Evolutionary conservation across 768 basidiomycete genomes (phyloP).

Genomic region (Strobilomyces dryophilus): DNA sequence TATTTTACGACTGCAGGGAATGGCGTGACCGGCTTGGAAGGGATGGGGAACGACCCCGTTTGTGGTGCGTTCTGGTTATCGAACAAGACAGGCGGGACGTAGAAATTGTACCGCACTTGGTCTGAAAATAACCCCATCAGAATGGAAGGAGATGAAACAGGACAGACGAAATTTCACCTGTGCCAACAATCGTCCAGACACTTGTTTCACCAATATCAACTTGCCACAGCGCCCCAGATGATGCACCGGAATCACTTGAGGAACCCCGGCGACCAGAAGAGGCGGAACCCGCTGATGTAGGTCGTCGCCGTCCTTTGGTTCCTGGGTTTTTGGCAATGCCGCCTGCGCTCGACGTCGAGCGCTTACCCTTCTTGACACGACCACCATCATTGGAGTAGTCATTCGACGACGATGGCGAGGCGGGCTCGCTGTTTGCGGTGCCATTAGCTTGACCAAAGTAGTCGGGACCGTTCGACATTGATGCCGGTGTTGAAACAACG

Average conservation of each 20-base stretch:
- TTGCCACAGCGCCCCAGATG: constrained; percentile 80
- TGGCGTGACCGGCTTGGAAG: constrained; percentile 79
- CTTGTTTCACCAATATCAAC: constrained; percentile 92
- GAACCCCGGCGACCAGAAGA: constrained; percentile 65
- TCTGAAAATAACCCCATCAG: constrained; percentile 42
- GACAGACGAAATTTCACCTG: constrained; percentile 45
- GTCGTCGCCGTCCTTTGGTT: constrained; percentile 58
- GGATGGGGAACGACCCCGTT: constrained; percentile 71
- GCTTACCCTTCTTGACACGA: constrained; percentile 75
- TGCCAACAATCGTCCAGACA: constrained; percentile 93
- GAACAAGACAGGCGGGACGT: constrained; percentile 80
- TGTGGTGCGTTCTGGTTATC: constrained; percentile 74
- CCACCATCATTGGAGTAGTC: constrained; percentile 81
- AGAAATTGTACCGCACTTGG: constrained; percentile 91
- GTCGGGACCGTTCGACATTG: constrained; percentile 50
- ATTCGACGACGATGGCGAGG: constrained; percentile 56
- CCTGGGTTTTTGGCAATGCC: constrained; percentile 33
- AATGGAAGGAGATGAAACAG: constrained; percentile 1
- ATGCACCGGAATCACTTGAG: constrained; percentile 61
- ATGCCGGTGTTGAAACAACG: constrained; percentile 56
- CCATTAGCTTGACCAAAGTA: constrained; percentile 52
- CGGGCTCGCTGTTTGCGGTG: constrained; percentile 62
- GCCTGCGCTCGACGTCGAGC: constrained; percentile 68
- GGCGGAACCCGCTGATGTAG: constrained; percentile 71
- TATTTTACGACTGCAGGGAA: constrained; percentile 89